These are phyloP conservation scores for Phoenix roebelenii DNA, from an alignment of 176 grass and related monocot species.

Conservation along the genomic window DNA sequence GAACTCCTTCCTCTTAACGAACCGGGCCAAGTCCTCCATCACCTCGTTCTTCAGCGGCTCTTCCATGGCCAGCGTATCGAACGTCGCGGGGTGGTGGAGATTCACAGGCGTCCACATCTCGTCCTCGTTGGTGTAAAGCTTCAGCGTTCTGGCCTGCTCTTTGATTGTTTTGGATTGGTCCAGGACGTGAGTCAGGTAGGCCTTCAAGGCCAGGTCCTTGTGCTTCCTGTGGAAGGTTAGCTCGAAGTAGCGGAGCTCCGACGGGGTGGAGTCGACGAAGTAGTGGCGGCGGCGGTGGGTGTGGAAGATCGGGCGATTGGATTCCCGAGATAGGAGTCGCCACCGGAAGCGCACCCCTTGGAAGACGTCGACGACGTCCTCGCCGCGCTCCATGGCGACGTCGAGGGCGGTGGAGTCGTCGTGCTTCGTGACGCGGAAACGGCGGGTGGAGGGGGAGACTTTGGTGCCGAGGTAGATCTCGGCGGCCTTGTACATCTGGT, in stretches of 20 bases:
- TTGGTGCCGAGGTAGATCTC: background rate
- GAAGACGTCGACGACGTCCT: background rate
- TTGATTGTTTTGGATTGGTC: background rate
- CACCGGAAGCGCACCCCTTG: background rate
- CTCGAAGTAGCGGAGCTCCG: background rate
- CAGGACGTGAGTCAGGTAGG: slow-evolving; percentile 15
- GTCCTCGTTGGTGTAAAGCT: slow-evolving; percentile 9
- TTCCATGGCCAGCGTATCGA: slow-evolving; percentile 69
- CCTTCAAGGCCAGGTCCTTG: slow-evolving; percentile 30
- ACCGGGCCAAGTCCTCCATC: slow-evolving; percentile 52
- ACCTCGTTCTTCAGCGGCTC: slow-evolving; percentile 41
- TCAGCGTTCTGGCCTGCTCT: slow-evolving; percentile 3
- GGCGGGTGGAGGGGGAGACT: background rate
- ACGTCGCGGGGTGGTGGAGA: slow-evolving; percentile 73
- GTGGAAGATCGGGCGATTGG: background rate
- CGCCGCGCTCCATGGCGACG: background rate
- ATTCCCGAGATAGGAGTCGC: slow-evolving; percentile 6
- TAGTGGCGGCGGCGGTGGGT: slow-evolving; percentile 1
- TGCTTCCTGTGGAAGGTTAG: slow-evolving; percentile 35
- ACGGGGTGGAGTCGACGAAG: background rate
- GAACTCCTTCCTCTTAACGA: slow-evolving; percentile 73
- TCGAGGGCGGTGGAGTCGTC: background rate
- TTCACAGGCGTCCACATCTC: slow-evolving; percentile 48
- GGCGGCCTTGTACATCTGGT: slow-evolving; percentile 2
- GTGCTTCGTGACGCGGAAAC: background rate